Base-by-base conservation (phyloP, 225 moss, liverwort and hornwort species). In the Marchantia polymorpha region DNA sequence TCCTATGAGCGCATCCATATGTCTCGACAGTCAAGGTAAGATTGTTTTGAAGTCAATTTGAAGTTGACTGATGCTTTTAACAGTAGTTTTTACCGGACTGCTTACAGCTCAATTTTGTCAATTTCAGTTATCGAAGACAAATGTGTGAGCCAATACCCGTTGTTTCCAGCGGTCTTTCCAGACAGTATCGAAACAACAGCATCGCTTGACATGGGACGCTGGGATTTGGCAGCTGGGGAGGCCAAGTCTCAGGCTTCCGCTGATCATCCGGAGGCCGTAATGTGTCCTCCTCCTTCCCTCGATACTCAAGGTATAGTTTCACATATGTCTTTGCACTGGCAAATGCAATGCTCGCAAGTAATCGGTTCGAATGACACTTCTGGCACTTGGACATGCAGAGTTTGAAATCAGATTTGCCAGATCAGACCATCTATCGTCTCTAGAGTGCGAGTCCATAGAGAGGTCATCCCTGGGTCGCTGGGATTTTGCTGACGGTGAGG, bases 11-110 rank as follows among this genome's bases (percentile, higher is more conserved):
- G 58, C 70, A 5, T 81, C 74, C 30, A 60, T 78, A 4, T 78
- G 81, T 74, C 64, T 75, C 9, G 83, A 86, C 75, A 81, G 83
- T 8, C 75, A 86, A 83, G 86, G 86, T 86, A 46, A 30, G 0
- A 11, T 46, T 73, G 47, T 54, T 60, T 19, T 23, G 58, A 29
- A 22, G 26, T 15, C 16, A 13, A 30, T 55, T 26, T 19, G 12
- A 15, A 39, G 39, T 39, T 39, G 39, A 39, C 39, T 39, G 39
- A 7, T 30, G 20, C 26, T 31, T 64, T 12, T 10, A 7, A 53
- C 23, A 17, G 26, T 15, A 22, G 30, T 22, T 3, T 14, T 75
- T 75, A 61, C 15, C 3, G 73, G 6, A 6, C 67, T 30, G 15
- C 16, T 66, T 55, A 49, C 58, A 31, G 3, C 16, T 23, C 78